phyloP scores from a whole-genome alignment of 75 land plant genomes.

The Cunninghamia lanceolata region DNA sequence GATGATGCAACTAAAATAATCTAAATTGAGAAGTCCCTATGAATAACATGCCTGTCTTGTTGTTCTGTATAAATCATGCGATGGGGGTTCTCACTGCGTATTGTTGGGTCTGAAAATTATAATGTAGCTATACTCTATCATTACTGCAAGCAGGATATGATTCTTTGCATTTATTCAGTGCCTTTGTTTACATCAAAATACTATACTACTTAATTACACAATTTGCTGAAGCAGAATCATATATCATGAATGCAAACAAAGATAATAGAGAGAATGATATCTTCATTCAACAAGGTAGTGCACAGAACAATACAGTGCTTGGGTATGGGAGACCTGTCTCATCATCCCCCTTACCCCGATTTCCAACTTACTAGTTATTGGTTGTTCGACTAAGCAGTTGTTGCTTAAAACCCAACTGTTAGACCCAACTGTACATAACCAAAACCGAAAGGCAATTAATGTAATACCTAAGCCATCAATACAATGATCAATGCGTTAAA shows the following conservation, averaged over 20 bases:
- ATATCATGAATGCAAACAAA: background rate
- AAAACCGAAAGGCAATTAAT: background rate
- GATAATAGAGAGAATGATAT: background rate
- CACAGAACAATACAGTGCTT: background rate
- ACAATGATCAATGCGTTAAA: background rate
- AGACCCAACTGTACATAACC: background rate
- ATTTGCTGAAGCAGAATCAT: background rate
- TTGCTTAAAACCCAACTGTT: background rate
- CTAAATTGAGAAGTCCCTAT: background rate
- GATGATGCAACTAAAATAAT: background rate
- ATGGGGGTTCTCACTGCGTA: background rate
- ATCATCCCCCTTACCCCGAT: background rate
- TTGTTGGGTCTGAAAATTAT: background rate
- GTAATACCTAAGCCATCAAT: background rate
- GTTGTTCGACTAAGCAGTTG: background rate
- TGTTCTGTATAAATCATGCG: background rate
- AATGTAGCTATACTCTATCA: background rate
- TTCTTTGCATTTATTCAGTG: background rate
- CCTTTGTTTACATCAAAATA: background rate
- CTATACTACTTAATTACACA: background rate
- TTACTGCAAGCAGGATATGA: background rate
- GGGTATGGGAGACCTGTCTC: background rate
- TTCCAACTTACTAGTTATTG: background rate
- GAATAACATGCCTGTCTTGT: background rate
- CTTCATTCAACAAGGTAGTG: background rate